These are phyloP conservation scores for Dysphania ambrosioides DNA, from an alignment of 148 eudicot species.

Conservation along the genomic window DNA sequence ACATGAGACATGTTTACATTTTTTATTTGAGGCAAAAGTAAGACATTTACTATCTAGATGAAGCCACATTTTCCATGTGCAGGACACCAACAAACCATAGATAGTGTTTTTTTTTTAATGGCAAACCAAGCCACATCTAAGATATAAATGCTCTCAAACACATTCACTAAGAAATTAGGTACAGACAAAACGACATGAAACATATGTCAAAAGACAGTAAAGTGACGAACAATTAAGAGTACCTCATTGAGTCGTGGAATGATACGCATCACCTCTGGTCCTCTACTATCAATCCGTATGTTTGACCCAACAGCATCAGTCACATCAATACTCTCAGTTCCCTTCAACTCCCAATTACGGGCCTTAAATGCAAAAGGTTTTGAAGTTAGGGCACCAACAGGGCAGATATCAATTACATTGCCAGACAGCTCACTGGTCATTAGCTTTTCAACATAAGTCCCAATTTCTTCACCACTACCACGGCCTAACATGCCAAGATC, in stretches of 20 bases:
- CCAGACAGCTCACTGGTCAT: slow-evolving; percentile 99
- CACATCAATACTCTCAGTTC: slow-evolving; percentile 91
- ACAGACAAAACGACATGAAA: not conserved
- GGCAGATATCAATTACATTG: slow-evolving; percentile 97
- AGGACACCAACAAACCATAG: not conserved
- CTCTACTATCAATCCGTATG: slow-evolving; percentile 94
- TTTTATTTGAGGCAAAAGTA: no score
- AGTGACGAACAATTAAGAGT: slow-evolving; percentile 10
- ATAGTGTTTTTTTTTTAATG: not conserved
- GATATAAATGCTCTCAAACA: not conserved
- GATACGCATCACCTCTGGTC: slow-evolving; percentile 98
- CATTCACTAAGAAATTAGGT: not conserved
- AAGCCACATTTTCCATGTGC: not conserved
- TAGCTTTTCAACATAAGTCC: slow-evolving; percentile 89
- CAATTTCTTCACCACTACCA: slow-evolving; percentile 99
- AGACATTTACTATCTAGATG: no score
- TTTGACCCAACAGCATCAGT: slow-evolving; percentile 98
- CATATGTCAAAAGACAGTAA: not conserved
- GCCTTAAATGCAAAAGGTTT: slow-evolving; percentile 99
- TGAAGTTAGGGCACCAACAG: slow-evolving; percentile 97
- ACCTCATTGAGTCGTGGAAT: slow-evolving; percentile 97
- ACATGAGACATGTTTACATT: not conserved
- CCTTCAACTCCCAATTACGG: slow-evolving; percentile 98
- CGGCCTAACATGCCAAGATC: slow-evolving; percentile 99
- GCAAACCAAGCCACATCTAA: not conserved